Base-by-base conservation (phyloP, 257 asterid species). In the Penstemon davidsonii region DNA sequence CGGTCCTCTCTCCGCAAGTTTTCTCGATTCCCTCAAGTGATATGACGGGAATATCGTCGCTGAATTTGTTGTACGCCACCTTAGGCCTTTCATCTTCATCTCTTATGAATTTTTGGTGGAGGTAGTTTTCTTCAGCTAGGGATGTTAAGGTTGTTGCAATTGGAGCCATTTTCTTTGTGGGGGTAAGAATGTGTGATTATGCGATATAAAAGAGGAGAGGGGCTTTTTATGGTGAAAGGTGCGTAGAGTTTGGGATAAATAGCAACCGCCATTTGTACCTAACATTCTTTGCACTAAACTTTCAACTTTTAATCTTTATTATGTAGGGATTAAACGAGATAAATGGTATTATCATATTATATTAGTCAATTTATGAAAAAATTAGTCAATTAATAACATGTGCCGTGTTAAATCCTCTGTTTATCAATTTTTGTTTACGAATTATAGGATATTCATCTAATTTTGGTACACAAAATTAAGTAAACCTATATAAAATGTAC, bases 81-180 rank as follows among this genome's bases (percentile, higher is more conserved):
- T 83, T 90, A 0, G 99, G 97, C 73, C 99, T 81, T 68, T 90
- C 97, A 6, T 88, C 96, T 69, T 85, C 99, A 46, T 90, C 99
- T 64, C 99, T 66, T 6, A 88, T 70, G 87, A 90, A 90, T 33
- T 75, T 81, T 5, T 71, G 62, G 33, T 69, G 72, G 46, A 91
- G 71, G 5, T 70, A 59, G 6, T 66, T 77, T 54, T 86, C 80
- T 4, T 71, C 69, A 3, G 92, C 77, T 9, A 83, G 67, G 2
- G 84, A 61, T 18, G 82, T 80, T 8, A 82, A 73, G 0, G 88
- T 79, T 2, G 75, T 64, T n/a, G 76, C 60, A 19, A 54, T 55
- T 55, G 70, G 67, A 54, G 79, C 70, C 75, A 70, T 75, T 7
- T 11, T 36, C 1, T 46, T 45, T 43, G 40, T 3, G 33, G 33